Percentiles rank a stretch among this genome's conserved stretches.
These are phyloP conservation scores for Calophaca sinica DNA, from an alignment of 306 rosid species.

Conservation along the genomic window DNA sequence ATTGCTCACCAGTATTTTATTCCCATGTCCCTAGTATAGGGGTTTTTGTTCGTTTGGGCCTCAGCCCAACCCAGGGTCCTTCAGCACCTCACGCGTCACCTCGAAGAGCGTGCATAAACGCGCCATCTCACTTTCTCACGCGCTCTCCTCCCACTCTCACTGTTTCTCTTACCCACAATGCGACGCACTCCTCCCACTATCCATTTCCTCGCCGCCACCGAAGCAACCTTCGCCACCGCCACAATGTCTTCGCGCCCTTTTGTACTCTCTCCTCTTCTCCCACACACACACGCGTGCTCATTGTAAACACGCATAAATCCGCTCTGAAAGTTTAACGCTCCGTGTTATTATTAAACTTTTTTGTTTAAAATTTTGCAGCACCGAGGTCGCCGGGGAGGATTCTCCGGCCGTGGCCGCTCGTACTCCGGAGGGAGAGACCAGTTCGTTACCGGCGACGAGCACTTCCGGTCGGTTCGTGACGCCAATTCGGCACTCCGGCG, in stretches of 20 bases:
- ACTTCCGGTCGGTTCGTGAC: conserved; percentile 63
- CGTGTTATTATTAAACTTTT: neutral
- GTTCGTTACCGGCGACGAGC: conserved; percentile 65
- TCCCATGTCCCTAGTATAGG: no score
- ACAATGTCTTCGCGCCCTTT: conserved; percentile 61
- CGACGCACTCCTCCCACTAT: conserved; percentile 56
- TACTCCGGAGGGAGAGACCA: conserved; percentile 52
- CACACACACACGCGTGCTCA: neutral
- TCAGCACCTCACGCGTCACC: conserved; percentile 39
- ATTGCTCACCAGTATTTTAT: no score
- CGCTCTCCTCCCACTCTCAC: neutral
- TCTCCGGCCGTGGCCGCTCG: conserved; percentile 57
- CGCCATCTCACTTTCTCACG: conserved; percentile 32
- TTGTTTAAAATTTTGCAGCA: conserved; percentile 49
- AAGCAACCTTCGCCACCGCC: conserved; percentile 45
- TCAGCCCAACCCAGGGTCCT: neutral
- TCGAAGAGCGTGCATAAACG: neutral
- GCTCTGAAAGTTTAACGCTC: neutral
- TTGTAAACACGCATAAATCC: neutral
- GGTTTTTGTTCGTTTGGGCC: neutral
- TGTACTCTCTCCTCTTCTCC: conserved; percentile 47
- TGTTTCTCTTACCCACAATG: conserved; percentile 54
- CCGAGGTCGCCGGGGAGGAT: conserved; percentile 70
- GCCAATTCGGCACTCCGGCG: conserved; percentile 64
- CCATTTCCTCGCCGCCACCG: conserved; percentile 52